Evolutionary conservation across 352 stramenopile species (phyloP).

Genomic region (Phytophthora lateralis): DNA sequence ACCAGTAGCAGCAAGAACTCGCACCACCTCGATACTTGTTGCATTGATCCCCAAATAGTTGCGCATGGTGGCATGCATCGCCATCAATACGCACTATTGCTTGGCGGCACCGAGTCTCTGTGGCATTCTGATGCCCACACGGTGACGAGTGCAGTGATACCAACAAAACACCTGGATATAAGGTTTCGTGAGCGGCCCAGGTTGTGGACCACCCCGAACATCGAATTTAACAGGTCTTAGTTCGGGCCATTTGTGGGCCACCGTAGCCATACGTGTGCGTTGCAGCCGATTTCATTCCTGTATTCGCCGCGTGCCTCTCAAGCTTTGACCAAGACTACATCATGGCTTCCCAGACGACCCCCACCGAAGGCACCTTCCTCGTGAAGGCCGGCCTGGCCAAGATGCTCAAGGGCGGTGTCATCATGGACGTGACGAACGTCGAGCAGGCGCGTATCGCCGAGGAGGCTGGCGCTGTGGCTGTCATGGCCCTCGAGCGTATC

Average conservation of each 20-base stretch:
- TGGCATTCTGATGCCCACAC: no score
- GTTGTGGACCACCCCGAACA: neutral
- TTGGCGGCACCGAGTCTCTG: no score
- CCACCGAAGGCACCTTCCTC: constrained; percentile 82
- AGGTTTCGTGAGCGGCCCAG: neutral
- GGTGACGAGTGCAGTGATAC: no score
- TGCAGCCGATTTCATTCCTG: constrained; percentile 17
- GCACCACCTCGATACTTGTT: no score
- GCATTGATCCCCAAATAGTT: no score
- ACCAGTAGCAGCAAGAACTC: no score
- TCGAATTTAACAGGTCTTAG: neutral
- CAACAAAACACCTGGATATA: neutral
- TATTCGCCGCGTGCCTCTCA: constrained; percentile 13
- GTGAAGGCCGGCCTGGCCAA: constrained; percentile 97
- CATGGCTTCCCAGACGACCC: constrained; percentile 44
- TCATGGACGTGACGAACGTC: constrained; percentile 95
- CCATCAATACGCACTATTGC: no score
- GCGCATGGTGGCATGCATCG: no score
- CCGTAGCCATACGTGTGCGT: neutral
- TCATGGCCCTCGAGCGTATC: constrained; percentile 99
- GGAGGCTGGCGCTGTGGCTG: constrained; percentile 95
- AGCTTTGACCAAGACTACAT: constrained; percentile 17
- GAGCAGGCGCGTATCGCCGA: constrained; percentile 97
- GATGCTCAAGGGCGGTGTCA: constrained; percentile 99
- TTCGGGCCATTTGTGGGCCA: constrained; percentile 24